Evolutionary conservation across 1,139 yeast genomes (phyloP), one percentile per base, ranked within the genome.

Genomic region (Maudiozyma humilis): DNA sequence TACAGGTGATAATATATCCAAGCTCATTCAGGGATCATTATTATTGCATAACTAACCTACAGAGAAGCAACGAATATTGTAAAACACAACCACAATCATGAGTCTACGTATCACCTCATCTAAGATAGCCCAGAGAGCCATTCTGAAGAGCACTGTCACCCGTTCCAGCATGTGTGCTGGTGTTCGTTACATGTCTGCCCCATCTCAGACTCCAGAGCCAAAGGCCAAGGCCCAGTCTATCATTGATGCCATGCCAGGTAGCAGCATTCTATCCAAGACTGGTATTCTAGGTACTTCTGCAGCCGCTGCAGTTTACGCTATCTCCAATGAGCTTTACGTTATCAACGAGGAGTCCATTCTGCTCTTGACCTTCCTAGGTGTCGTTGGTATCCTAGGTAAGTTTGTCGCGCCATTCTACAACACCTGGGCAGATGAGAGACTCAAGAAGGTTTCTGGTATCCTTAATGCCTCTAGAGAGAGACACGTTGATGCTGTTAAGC

Each of bases 231-330:
- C 98, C 51, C 70, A 77, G 62, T 79, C 96, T 49, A 80, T 91
- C 68, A 78, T 91, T 60, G 89, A 86, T 60, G 87, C 96, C 54
- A 73, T 91, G 60, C 98, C 98, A 67, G 96, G 96, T 67, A 83
- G 79, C 79, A 79, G 78, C 62, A 73, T 79, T 59, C 70, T 91
- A 59, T 78, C 96, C 56, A 91, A 91, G 78, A 88, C 96, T 54
- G 96, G 96, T 63, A 77, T 89, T 63, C 74, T 91, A 64, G 96
- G 96, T 60, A 88, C 98, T 49, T 78, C 89, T 51, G 80, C 96
- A 47, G 97, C 96, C 49, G 96, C 95, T 48, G 82, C 95, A 52
- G 69, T 89, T 56, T 91, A 88, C 71, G 96, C 96, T 56, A 81
- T 93, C 64, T 84, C 96, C 60, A 87, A 86, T 71, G 95, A 88